Conservation (phyloP, 306 rosid species). For the Fragaria iinumae region DNA sequence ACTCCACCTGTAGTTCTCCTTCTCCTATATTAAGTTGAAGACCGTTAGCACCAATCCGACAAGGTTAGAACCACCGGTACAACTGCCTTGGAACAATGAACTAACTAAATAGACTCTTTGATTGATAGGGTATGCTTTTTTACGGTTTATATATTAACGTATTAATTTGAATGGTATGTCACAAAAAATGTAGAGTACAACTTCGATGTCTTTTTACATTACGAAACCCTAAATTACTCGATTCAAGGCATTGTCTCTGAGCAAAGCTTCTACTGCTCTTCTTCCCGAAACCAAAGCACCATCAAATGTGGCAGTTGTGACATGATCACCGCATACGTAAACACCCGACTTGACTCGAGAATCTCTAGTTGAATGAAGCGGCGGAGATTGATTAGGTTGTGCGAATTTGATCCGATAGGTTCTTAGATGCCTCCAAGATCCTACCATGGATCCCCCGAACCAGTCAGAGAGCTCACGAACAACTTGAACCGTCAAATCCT, state of each 20-base stretch:
- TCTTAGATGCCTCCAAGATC: conserved; percentile 62
- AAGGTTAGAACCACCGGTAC: too few species aligned
- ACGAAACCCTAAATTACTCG: neutral
- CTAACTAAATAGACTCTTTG: too few species aligned
- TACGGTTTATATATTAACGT: neutral
- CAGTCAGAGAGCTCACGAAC: conserved; percentile 54
- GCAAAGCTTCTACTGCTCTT: conserved; percentile 71
- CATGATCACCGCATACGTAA: conserved; percentile 74
- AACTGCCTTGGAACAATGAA: too few species aligned
- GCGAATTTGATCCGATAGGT: conserved; percentile 71
- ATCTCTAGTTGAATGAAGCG: conserved; percentile 48
- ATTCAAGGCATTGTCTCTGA: conserved; percentile 40
- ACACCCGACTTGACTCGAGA: conserved; percentile 54
- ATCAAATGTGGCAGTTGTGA: conserved; percentile 79
- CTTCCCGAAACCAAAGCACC: conserved; percentile 87
- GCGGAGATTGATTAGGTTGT: conserved; percentile 84
- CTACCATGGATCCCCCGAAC: conserved; percentile 54
- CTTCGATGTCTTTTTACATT: neutral
- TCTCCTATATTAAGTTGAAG: too few species aligned
- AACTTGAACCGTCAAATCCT: conserved; percentile 48
- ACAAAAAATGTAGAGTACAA: neutral
- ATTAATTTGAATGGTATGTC: neutral
- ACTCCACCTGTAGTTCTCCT: too few species aligned
- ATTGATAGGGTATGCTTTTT: too few species aligned
- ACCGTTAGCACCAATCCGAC: too few species aligned